Evolutionary conservation across 257 asterid species (phyloP), one percentile per base, ranked within the genome.

Genomic region (Solanum appendiculatum): DNA sequence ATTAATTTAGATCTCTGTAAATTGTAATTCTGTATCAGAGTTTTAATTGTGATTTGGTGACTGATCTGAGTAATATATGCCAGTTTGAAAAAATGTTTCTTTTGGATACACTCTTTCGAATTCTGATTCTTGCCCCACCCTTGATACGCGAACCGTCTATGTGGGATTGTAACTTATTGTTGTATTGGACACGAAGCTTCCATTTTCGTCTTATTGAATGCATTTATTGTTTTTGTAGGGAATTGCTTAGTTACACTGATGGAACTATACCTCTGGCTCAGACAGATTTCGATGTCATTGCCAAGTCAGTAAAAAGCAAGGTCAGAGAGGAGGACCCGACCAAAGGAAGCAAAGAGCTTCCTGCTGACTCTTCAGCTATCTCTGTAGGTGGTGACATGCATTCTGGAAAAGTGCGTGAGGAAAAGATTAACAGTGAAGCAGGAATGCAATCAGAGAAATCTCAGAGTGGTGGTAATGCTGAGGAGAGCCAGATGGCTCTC

Each of bases 261-360:
- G 86, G 81, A 85, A 93, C 93, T 89, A 70, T 88, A 89, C 94
- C 99, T 81, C 89, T 97, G 84, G 98, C 94, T 15, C 94, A 93
- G 91, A 94, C 99, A 63, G 99, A 97, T 88, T 87, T 94, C 93
- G 99, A 95, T 85, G 81, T 70, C 70, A 92, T 97, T 90, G 74
- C 90, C 73, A 93, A 94, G 87, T 91, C 98, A 58, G n/a, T 40
- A 21, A 69, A 48, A 6, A 89, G 69, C 58, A 75, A 86, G 63
- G 90, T 2, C 64, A 80, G 34, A 58, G 89, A 69, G 82, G 86
- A 42, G 78, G 90, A 83, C 60, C 54, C 84, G 3, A 86, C 25
- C 44, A 89, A 89, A 81, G 90, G 83, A 82, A 89, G 88, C 86
- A 91, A 51, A 39, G 87, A 68, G 33, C 84, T 74, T 86, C 88